Percentiles rank a stretch among this genome's conserved stretches.
Evolutionary conservation across 1,284 basidiomycete species (phyloP).

Genomic region (Xerocomus nothofagi): DNA sequence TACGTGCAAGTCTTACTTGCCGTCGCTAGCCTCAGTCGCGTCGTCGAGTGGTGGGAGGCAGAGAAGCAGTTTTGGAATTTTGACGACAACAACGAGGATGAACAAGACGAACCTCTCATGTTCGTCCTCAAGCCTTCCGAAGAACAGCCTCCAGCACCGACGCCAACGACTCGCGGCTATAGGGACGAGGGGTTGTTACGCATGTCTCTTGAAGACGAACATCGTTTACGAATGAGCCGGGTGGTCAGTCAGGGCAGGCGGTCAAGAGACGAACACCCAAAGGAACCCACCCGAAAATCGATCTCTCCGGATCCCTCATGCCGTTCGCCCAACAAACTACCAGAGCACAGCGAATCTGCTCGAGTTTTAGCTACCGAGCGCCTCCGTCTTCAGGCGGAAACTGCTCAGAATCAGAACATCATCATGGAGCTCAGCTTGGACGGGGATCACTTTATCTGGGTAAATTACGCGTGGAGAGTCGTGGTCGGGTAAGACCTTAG

Average conservation of each 20-base stretch:
- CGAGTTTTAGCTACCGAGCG: constrained; percentile 82
- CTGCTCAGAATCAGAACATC: constrained; percentile 91
- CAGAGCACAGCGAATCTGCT: constrained; percentile 66
- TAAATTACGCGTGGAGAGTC: constrained; percentile 92
- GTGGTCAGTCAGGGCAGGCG: constrained; percentile 53
- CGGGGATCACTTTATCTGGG: constrained; percentile 89
- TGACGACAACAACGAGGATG: constrained; percentile 89
- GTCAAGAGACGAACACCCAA: constrained; percentile 57
- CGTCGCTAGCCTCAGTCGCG: constrained; percentile 93
- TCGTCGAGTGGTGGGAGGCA: constrained; percentile 99
- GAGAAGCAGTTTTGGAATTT: constrained; percentile 99
- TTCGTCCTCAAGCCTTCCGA: constrained; percentile 87
- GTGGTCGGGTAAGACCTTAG: constrained; percentile 79
- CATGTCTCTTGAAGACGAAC: constrained; percentile 58
- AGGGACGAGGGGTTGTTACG: constrained; percentile 50
- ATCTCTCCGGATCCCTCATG: constrained; percentile 36
- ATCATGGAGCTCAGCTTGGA: constrained; percentile 95
- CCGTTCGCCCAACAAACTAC: constrained; percentile 43
- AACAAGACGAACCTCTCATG: constrained; percentile 84
- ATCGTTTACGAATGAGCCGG: constrained; percentile 48
- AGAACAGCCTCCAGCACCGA: constrained; percentile 46
- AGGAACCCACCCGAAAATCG: constrained; percentile 43
- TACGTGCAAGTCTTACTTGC: constrained; percentile 96
- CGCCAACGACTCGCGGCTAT: constrained; percentile 41
- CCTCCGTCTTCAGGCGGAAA: constrained; percentile 83